Evolutionary conservation across 176 grass and related monocot genomes (phyloP).

Genomic region (Triticum turgidum): DNA sequence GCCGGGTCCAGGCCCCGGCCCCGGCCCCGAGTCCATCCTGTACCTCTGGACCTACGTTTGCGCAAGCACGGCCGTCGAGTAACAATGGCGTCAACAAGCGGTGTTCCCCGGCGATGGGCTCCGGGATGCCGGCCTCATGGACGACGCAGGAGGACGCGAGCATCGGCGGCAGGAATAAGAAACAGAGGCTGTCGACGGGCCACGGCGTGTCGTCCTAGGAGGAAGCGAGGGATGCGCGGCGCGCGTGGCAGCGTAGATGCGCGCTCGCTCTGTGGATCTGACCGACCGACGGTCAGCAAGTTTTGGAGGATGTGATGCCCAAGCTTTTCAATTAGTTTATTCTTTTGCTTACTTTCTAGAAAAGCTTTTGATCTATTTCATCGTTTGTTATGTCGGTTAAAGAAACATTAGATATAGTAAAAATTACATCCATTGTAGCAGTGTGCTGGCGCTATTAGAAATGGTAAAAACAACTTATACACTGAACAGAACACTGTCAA

Average conservation of each 20-base stretch:
- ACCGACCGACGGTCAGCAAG: too few relatives aligned
- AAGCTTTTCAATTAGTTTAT: too few relatives aligned
- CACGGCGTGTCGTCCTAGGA: not conserved
- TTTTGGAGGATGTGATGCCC: too few relatives aligned
- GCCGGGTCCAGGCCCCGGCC: not conserved
- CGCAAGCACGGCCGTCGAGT: not conserved
- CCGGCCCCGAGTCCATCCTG: not conserved
- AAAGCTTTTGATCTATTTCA: too few relatives aligned
- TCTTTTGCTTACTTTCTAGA: too few relatives aligned
- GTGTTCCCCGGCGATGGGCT: not conserved
- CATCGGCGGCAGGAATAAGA: not conserved
- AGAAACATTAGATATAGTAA: too few relatives aligned
- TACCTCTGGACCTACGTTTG: not conserved
- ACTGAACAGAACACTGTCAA: too few relatives aligned
- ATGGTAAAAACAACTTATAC: too few relatives aligned
- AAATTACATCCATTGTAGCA: too few relatives aligned
- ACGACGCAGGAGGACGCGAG: not conserved
- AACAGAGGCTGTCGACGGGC: not conserved
- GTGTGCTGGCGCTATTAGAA: too few relatives aligned
- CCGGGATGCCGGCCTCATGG: not conserved
- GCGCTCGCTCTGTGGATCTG: too few relatives aligned
- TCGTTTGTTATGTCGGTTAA: too few relatives aligned
- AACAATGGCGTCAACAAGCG: slow-evolving; percentile 7
- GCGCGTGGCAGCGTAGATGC: not conserved
- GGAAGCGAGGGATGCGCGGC: not conserved